Evolutionary conservation across 108 stramenopile species (phyloP).

Genomic region (Skeletonema potamos): DNA sequence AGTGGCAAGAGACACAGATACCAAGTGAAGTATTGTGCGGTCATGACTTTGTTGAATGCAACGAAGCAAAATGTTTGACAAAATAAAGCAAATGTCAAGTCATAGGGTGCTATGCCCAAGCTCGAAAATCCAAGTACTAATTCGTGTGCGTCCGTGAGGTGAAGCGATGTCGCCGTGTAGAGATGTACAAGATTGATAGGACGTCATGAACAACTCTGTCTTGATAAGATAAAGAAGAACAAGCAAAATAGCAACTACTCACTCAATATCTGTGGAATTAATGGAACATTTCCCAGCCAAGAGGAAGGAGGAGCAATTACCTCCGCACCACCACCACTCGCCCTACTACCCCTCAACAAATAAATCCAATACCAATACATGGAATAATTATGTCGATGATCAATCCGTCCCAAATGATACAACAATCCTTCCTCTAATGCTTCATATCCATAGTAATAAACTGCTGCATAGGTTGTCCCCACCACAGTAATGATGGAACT

Average conservation of each 20-base stretch:
- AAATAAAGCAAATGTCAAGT: slow-evolving; percentile 79
- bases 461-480: slow-evolving; percentile 58
- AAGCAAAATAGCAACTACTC: background rate
- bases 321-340: slow-evolving; percentile 2
- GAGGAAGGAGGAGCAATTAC: background rate
- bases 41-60: slow-evolving; percentile 98
- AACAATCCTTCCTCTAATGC: slow-evolving; percentile 88
- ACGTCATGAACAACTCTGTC: no score
- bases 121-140: slow-evolving; percentile 68
- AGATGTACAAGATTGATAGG: no score
- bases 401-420: slow-evolving; percentile 94
- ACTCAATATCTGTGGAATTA: slow-evolving; percentile 28
- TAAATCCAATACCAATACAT: slow-evolving; percentile 92
- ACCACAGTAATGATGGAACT: slow-evolving; percentile 59
- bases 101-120: slow-evolving; percentile 66
- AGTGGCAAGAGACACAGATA: slow-evolving; percentile 87
- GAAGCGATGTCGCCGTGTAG: no score
- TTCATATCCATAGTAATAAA: slow-evolving; percentile 64
- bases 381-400: slow-evolving; percentile 94
- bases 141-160: no score
- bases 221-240: no score
- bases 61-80: slow-evolving; percentile 96
- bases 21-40: slow-evolving; percentile 98
- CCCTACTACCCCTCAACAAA: slow-evolving; percentile 55
- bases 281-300: background rate